Evolutionary conservation across 2,329 filamentous ascomycete genomes (phyloP).

Genomic region (Trichoderma gracile): DNA sequence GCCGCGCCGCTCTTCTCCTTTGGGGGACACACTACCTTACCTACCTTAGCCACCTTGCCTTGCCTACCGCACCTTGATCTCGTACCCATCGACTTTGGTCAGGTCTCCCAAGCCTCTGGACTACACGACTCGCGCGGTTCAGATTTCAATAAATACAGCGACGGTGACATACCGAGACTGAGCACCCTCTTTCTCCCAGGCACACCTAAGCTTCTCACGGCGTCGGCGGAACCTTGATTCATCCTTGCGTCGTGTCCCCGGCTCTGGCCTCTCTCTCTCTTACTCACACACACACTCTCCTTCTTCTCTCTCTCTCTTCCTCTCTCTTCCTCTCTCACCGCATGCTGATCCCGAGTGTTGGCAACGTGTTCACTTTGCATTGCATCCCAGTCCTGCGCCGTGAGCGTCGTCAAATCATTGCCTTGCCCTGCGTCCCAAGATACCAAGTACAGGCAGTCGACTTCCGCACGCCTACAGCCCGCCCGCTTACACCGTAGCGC

Average conservation of each 20-base stretch:
- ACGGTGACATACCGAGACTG: conserved; percentile 18
- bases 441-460: conserved; percentile 6
- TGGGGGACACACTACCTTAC: background rate
- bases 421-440: background rate
- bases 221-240: conserved; percentile 1
- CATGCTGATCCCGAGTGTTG: background rate
- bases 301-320: background rate
- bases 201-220: background rate
- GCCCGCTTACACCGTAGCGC: conserved; percentile 3
- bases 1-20: conserved; percentile 10
- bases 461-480: background rate
- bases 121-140: conserved; percentile 15
- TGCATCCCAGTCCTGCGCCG: conserved; percentile 17
- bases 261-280: background rate
- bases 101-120: conserved; percentile 1
- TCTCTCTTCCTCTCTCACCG: background rate
- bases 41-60: background rate
- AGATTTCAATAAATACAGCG: conserved; percentile 14
- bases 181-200: background rate
- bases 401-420: background rate
- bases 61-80: too few species aligned
- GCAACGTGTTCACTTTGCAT: background rate
- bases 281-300: too few species aligned
- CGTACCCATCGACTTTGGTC: background rate
- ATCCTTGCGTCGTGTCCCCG: background rate